phyloP scores from a whole-genome alignment of 2,329 filamentous ascomycete genomes.

The Colletotrichum acutatum region DNA sequence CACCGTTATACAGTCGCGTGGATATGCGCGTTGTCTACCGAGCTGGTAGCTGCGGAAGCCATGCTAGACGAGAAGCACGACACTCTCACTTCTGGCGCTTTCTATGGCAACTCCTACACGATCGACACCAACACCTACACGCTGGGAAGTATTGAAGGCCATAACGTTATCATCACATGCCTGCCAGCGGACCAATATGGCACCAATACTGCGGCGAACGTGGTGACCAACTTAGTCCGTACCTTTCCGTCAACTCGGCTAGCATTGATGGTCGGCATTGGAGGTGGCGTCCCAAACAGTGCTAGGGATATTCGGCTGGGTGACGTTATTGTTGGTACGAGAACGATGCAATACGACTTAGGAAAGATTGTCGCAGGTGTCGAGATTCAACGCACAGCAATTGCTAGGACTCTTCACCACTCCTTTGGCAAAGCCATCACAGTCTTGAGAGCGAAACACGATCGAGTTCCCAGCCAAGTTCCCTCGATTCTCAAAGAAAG shows the following conservation, averaged over 20 bases:
- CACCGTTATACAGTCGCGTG: slow-evolving; percentile 37
- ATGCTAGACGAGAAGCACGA: slow-evolving; percentile 38
- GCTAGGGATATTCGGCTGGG: slow-evolving; percentile 33
- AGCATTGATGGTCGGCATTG: slow-evolving; percentile 42
- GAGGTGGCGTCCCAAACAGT: slow-evolving; percentile 39
- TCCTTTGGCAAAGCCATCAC: slow-evolving; percentile 17
- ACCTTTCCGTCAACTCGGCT: slow-evolving; percentile 29
- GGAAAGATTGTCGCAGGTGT: slow-evolving; percentile 33
- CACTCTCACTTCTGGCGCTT: accelerated
- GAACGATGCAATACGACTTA: slow-evolving; percentile 38
- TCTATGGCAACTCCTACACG: background rate
- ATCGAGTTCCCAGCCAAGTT: background rate
- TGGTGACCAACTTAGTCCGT: slow-evolving; percentile 28
- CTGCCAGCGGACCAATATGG: slow-evolving; percentile 7
- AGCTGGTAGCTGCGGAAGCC: slow-evolving; percentile 34
- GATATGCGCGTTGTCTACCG: slow-evolving; percentile 37
- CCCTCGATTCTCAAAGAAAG: background rate
- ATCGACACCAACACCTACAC: slow-evolving; percentile 20
- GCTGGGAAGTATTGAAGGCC: background rate
- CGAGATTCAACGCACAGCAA: slow-evolving; percentile 23
- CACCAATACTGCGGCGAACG: slow-evolving; percentile 5
- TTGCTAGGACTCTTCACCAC: background rate
- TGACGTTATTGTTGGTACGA: slow-evolving; percentile 37
- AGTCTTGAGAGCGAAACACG: slow-evolving; percentile 28
- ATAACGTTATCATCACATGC: slow-evolving; percentile 20